phyloP scores from a whole-genome alignment of 2,329 filamentous ascomycete species.

The Tolypocladium endophyticum region DNA sequence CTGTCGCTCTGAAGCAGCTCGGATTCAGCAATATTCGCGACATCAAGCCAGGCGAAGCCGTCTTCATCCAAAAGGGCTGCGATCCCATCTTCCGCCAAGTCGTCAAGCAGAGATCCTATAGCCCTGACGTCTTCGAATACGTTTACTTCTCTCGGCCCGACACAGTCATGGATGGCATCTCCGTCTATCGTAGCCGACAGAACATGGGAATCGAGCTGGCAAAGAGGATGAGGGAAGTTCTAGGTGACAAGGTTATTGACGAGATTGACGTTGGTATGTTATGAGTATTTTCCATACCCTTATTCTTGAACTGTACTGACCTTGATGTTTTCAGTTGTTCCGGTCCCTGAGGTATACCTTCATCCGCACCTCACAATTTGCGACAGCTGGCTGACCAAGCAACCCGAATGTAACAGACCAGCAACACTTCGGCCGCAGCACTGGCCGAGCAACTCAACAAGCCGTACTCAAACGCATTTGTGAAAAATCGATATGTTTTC shows the following conservation, averaged over 20 bases:
- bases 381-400: no score
- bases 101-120: constrained; percentile 55
- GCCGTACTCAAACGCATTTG: constrained; percentile 70
- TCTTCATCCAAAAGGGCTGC: constrained; percentile 72
- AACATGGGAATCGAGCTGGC: constrained; percentile 81
- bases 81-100: constrained; percentile 66
- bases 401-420: constrained; percentile 35
- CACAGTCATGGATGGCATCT: constrained; percentile 76
- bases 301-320: no score
- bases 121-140: constrained; percentile 72
- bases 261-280: constrained; percentile 58
- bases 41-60: constrained; percentile 73
- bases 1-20: constrained; percentile 70
- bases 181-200: constrained; percentile 71
- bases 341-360: constrained; percentile 39
- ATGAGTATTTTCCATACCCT: no score
- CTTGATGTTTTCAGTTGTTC: constrained; percentile 42
- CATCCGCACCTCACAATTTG: no score
- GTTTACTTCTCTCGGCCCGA: constrained; percentile 84
- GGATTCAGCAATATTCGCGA: constrained; percentile 69
- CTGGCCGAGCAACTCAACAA: constrained; percentile 67
- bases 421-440: constrained; percentile 67
- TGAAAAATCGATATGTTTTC: constrained; percentile 86
- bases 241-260: constrained; percentile 59
- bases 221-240: constrained; percentile 54